These are phyloP conservation scores for Dryas integrifolia DNA, from an alignment of 331 rosid genomes.

Conservation along the genomic window DNA sequence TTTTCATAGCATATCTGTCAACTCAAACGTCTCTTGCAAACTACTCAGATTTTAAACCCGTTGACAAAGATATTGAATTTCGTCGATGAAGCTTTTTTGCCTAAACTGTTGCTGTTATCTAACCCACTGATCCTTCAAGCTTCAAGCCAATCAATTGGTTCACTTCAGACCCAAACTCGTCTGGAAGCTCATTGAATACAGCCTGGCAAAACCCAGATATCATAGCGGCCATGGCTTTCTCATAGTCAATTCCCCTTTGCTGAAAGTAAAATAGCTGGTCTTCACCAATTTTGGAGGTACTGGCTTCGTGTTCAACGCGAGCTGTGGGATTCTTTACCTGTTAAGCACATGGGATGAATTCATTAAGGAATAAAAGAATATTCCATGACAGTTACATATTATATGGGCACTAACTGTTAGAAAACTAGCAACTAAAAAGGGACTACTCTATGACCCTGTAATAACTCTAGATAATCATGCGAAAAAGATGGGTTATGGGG, in stretches of 20 bases:
- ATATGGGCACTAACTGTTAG: background rate
- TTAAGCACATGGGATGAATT: slow-evolving; percentile 2
- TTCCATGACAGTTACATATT: background rate
- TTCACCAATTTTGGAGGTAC: slow-evolving; percentile 86
- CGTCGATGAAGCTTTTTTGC: background rate
- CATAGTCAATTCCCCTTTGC: slow-evolving; percentile 82
- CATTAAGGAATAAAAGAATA: slow-evolving; percentile 5
- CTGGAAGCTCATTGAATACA: slow-evolving; percentile 88
- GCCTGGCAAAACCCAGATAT: slow-evolving; percentile 87
- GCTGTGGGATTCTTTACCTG: slow-evolving; percentile 83
- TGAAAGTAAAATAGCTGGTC: slow-evolving; percentile 84
- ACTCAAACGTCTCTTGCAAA: background rate
- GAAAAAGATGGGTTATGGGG: background rate
- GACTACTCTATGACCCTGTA: background rate
- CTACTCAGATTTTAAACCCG: background rate
- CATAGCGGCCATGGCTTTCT: slow-evolving; percentile 94
- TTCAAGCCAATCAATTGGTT: slow-evolving; percentile 91
- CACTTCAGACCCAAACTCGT: slow-evolving; percentile 90
- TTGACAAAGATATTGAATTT: slow-evolving; percentile 20
- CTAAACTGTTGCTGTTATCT: slow-evolving; percentile 9
- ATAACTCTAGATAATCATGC: background rate
- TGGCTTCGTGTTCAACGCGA: slow-evolving; percentile 82
- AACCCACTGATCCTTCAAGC: slow-evolving; percentile 92
- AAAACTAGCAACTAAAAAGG: background rate
- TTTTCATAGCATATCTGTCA: background rate